Percentiles rank a stretch among this genome's conserved stretches.
Conservation (phyloP, 73 alveolate genomes). For the Paramecium pentaurelia region DNA sequence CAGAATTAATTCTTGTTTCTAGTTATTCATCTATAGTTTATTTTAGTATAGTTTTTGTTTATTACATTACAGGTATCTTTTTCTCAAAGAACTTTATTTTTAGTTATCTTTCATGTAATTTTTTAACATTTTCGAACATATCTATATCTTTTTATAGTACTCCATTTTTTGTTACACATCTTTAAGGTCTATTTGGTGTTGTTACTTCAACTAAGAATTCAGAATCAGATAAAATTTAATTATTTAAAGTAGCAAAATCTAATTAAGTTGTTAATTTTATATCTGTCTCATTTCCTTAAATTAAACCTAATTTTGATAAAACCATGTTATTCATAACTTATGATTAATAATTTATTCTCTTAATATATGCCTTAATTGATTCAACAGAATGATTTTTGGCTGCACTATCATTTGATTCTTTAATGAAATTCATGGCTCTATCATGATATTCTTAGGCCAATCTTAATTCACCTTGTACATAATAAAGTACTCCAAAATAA, state of each 20-base stretch:
- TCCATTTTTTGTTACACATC: neutral
- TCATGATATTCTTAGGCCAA: slow-evolving; percentile 10
- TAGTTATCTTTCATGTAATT: slow-evolving; percentile 16
- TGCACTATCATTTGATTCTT: slow-evolving; percentile 15
- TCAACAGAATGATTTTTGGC: neutral
- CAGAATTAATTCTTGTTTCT: neutral
- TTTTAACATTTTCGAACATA: neutral
- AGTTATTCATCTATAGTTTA: slow-evolving; percentile 8
- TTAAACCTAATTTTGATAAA: slow-evolving; percentile 8
- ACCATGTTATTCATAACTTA: neutral
- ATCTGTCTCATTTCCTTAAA: neutral
- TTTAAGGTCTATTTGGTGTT: slow-evolving; percentile 6
- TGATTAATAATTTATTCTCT: neutral
- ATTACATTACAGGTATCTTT: neutral
- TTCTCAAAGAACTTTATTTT: slow-evolving; percentile 10
- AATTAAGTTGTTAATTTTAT: neutral
- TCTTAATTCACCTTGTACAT: neutral
- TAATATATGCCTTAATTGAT: neutral
- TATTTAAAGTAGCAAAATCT: neutral
- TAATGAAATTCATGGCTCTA: slow-evolving; percentile 21
- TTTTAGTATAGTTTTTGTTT: neutral
- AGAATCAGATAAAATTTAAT: neutral
- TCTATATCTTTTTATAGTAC: neutral
- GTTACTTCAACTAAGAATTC: neutral
- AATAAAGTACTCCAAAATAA: slow-evolving; percentile 5